These are phyloP conservation scores for Pisolithus tinctorius DNA, from an alignment of 768 basidiomycete species.

Conservation along the genomic window DNA sequence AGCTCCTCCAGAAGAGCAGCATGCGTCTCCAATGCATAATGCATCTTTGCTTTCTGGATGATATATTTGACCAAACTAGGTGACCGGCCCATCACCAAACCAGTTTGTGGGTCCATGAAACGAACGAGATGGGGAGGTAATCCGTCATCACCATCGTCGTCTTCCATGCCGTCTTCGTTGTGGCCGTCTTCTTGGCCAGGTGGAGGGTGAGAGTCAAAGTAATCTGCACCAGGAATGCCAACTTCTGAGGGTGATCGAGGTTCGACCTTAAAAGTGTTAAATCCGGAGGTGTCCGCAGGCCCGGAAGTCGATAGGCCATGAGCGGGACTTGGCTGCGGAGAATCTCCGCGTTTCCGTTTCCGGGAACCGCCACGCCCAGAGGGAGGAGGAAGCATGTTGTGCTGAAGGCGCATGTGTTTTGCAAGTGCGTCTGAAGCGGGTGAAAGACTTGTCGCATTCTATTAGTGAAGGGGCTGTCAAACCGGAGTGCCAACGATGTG, in stretches of 20 bases:
- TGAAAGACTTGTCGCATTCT: conserved; percentile 96
- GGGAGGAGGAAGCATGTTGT: conserved; percentile 68
- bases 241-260: conserved; percentile 37
- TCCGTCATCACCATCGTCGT: conserved; percentile 36
- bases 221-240: conserved; percentile 24
- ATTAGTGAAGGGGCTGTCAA: neutral
- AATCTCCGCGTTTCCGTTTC: conserved; percentile 58
- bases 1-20: conserved; percentile 61
- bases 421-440: conserved; percentile 89
- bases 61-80: conserved; percentile 68
- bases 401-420: conserved; percentile 88
- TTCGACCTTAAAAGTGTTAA: conserved; percentile 63
- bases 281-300: conserved; percentile 23
- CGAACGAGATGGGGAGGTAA: conserved; percentile 49
- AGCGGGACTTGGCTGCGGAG: conserved; percentile 17
- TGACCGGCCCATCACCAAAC: conserved; percentile 63
- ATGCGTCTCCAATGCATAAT: conserved; percentile 62
- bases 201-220: conserved; percentile 22
- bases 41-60: conserved; percentile 63
- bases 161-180: conserved; percentile 14
- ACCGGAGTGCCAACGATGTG: neutral
- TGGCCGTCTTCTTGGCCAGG: conserved; percentile 12
- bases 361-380: conserved; percentile 68
- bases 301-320: conserved; percentile 7
- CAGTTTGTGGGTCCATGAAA: conserved; percentile 49